phyloP scores from a whole-genome alignment of 352 stramenopile species.

The Phytophthora ohioensis region DNA sequence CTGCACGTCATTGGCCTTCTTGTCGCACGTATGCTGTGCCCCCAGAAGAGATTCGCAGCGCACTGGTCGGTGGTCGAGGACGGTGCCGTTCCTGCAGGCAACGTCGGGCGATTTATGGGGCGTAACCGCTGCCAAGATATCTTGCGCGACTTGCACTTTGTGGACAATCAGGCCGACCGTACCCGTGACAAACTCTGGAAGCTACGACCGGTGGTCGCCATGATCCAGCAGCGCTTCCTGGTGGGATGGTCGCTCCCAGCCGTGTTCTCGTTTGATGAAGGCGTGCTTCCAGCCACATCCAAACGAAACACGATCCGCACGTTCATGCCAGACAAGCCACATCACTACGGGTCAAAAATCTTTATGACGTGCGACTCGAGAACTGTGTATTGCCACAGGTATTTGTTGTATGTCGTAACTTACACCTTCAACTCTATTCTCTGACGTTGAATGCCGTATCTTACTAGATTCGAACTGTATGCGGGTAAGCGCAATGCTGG shows the following conservation, averaged over 20 bases:
- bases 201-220: slow-evolving; percentile 9
- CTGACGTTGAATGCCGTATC: background rate
- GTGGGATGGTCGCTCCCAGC: slow-evolving; percentile 3
- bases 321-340: slow-evolving; percentile 36
- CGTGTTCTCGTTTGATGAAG: slow-evolving; percentile 40
- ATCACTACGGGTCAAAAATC: slow-evolving; percentile 21
- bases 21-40: slow-evolving; percentile 28
- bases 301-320: slow-evolving; percentile 35
- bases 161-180: background rate
- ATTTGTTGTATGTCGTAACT: background rate
- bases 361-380: slow-evolving; percentile 22
- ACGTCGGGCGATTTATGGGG: slow-evolving; percentile 26
- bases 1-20: slow-evolving; percentile 30
- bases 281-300: slow-evolving; percentile 31
- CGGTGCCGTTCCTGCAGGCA: slow-evolving; percentile 15
- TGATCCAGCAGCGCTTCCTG: slow-evolving; percentile 16
- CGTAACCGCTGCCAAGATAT: slow-evolving; percentile 22
- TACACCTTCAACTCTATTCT: background rate
- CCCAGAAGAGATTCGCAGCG: background rate
- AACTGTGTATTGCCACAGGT: slow-evolving; percentile 9
- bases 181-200: slow-evolving; percentile 35
- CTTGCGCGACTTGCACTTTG: slow-evolving; percentile 13
- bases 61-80: slow-evolving; percentile 31
- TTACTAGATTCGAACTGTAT: background rate
- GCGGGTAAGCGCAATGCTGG: background rate